These are phyloP conservation scores for Thielaviopsis populi DNA, from an alignment of 2,329 filamentous ascomycete species.

Conservation along the genomic window DNA sequence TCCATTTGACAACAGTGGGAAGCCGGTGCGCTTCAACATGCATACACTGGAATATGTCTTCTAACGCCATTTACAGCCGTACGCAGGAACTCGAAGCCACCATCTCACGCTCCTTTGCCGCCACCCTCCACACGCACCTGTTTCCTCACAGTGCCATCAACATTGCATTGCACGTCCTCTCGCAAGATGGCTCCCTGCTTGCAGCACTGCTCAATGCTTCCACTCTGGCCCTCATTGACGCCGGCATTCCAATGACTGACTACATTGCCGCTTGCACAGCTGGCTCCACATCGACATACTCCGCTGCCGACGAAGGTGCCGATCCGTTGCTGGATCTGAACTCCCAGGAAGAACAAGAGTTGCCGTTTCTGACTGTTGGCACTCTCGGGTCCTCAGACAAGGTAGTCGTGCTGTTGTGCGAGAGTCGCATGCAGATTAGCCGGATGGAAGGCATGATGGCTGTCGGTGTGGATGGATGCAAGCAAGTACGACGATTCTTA, in stretches of 20 bases:
- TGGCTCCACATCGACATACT: conserved; percentile 56
- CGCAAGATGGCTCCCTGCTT: conserved; percentile 77
- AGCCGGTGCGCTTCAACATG: not conserved
- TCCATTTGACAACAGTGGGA: too few species aligned
- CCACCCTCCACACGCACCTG: conserved; percentile 68
- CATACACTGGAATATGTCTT: not conserved
- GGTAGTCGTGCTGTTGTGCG: conserved; percentile 67
- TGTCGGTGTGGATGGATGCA: conserved; percentile 82
- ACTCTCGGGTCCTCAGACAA: conserved; percentile 61
- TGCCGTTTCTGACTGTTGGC: conserved; percentile 76
- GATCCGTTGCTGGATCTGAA: conserved; percentile 74
- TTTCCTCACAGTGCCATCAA: conserved; percentile 79
- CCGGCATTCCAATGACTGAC: conserved; percentile 87
- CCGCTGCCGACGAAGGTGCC: conserved; percentile 48
- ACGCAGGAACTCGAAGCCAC: conserved; percentile 68
- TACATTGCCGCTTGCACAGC: conserved; percentile 82
- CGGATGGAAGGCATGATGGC: conserved; percentile 85
- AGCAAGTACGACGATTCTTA: conserved; percentile 65
- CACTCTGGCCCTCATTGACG: conserved; percentile 83
- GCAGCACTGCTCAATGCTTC: conserved; percentile 82
- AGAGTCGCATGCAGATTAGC: conserved; percentile 70
- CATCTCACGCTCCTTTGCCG: conserved; percentile 60
- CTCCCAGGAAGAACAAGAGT: conserved; percentile 64
- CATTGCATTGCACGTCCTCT: conserved; percentile 73
- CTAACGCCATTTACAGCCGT: conserved; percentile 38